A percentile compares a stretch with the other conserved stretches of the same genome.
Evolutionary conservation across 805 yeast genomes (phyloP).

Genomic region (Candida coquimbonensis): DNA sequence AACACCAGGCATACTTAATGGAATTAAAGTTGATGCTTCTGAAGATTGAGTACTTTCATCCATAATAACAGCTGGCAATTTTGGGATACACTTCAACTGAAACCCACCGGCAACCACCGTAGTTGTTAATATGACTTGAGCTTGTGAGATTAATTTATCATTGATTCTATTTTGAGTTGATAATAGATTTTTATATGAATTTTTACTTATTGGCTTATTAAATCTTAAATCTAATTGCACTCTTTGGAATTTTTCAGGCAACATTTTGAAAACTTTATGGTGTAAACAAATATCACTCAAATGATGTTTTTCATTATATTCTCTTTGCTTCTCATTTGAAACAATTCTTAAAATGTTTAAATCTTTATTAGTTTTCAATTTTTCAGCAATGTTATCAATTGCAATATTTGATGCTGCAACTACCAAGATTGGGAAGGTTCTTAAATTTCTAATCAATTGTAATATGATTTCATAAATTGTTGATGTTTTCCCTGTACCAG

Average conservation of each 20-base stretch:
- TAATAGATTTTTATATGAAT: constrained; percentile 43
- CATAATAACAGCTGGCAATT: constrained; percentile 67
- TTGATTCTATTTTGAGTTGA: constrained; percentile 38
- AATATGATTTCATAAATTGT: constrained; percentile 58
- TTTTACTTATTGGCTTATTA: constrained; percentile 38
- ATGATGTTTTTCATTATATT: constrained; percentile 51
- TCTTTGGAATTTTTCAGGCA: constrained; percentile 40
- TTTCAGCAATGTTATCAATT: constrained; percentile 70
- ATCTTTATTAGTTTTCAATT: constrained; percentile 44
- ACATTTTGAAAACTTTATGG: constrained; percentile 44
- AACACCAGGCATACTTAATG: constrained; percentile 61
- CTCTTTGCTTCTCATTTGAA: constrained; percentile 53
- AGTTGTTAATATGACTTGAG: constrained; percentile 65
- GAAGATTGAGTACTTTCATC: constrained; percentile 77
- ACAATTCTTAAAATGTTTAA: constrained; percentile 49
- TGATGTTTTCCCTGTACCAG: constrained; percentile 77
- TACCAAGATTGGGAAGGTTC: constrained; percentile 57
- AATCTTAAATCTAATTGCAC: constrained; percentile 36
- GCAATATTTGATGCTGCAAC: constrained; percentile 75
- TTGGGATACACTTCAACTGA: constrained; percentile 49
- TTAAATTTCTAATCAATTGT: constrained; percentile 47
- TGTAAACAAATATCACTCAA: constrained; percentile 57
- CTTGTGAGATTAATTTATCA: constrained; percentile 49
- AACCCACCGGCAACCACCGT: constrained; percentile 68
- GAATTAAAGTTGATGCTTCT: constrained; percentile 65